Evolutionary conservation across 768 basidiomycete species (phyloP), one percentile per base, ranked within the genome.

Genomic region (Xerocomellus dryophilus): DNA sequence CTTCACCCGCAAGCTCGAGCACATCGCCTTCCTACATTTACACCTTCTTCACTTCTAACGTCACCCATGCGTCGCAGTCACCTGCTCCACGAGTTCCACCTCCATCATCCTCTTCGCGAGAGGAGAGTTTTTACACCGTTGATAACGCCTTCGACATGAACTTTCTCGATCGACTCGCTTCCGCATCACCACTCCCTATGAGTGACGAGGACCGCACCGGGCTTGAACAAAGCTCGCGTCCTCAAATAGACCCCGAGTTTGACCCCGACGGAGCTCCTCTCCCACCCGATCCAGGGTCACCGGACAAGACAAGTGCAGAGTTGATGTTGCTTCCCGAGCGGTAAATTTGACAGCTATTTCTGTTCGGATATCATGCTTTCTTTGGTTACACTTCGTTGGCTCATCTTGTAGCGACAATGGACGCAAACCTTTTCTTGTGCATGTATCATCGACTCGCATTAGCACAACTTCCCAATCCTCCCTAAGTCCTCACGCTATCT

Each of bases 21-120:
- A 42, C 63, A 55, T 55, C 62, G 9, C 47, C 60, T 53, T 29
- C 60, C 41, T 60, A 65, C 41, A 64, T 77, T 45, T 78, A 79
- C 50, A 77, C 78, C 3, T 81, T 81, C 63, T 81, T 84, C 61
- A 65, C 76, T 11, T 60, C 71, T 43, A 69, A 75, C 8, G 78
- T 80, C 27, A 71, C 78, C 5, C 63, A 65, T 29, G 74, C 73
- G 3, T 58, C 64, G 5, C 60, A 47, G 21, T 42, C 32, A 7
- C 59, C 66, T 34, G 7, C 39, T 9, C 35, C 43, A 46, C 57
- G 45, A 23, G 35, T 15, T n/a, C 31, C n/a, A n/a, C n/a, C 39
- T 7, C 23, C 21, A 4, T 36, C 41, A 21, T 50, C 54, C n/a
- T 40, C 56, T 2, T 54, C 47, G 0, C 60, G 31, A n/a, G 64